Evolutionary conservation across 352 stramenopile genomes (phyloP).

Genomic region (Pythium chondricola): DNA sequence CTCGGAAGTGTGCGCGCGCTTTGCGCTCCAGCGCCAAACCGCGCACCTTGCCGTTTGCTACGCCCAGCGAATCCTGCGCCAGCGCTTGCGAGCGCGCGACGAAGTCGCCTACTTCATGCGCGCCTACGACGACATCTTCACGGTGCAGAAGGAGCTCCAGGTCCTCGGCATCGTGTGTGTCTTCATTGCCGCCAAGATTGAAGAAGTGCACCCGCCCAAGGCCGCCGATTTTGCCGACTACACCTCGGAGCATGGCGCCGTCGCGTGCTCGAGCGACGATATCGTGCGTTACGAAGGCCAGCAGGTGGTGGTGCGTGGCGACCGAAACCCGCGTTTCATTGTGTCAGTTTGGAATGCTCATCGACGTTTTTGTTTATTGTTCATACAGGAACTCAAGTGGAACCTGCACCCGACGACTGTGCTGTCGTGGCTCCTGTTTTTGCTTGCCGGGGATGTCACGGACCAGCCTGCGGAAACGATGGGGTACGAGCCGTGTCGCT

Average conservation of each 20-base stretch:
- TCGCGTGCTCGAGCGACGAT: constrained; percentile 40
- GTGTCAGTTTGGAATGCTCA: neutral
- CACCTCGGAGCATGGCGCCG: constrained; percentile 40
- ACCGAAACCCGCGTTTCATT: too few relatives aligned
- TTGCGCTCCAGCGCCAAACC: constrained; percentile 72
- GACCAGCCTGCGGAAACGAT: constrained; percentile 67
- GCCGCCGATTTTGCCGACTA: constrained; percentile 57
- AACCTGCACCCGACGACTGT: constrained; percentile 72
- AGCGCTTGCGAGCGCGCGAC: constrained; percentile 30
- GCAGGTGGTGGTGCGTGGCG: constrained; percentile 51
- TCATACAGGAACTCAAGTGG: constrained; percentile 69
- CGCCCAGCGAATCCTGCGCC: constrained; percentile 61
- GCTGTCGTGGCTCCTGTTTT: constrained; percentile 72
- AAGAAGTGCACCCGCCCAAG: constrained; percentile 76
- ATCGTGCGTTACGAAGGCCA: constrained; percentile 54
- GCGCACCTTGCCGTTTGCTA: constrained; percentile 75
- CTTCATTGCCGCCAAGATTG: constrained; percentile 84
- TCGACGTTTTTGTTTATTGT: neutral
- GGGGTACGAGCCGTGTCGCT: too few relatives aligned
- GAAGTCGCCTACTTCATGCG: constrained; percentile 29
- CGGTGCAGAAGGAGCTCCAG: constrained; percentile 51
- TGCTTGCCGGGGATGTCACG: constrained; percentile 57
- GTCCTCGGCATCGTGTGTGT: constrained; percentile 56
- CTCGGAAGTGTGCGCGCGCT: constrained; percentile 51
- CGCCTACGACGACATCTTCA: constrained; percentile 44